Conservation (phyloP, 1,284 basidiomycete genomes). For the Ustilago hordei region DNA sequence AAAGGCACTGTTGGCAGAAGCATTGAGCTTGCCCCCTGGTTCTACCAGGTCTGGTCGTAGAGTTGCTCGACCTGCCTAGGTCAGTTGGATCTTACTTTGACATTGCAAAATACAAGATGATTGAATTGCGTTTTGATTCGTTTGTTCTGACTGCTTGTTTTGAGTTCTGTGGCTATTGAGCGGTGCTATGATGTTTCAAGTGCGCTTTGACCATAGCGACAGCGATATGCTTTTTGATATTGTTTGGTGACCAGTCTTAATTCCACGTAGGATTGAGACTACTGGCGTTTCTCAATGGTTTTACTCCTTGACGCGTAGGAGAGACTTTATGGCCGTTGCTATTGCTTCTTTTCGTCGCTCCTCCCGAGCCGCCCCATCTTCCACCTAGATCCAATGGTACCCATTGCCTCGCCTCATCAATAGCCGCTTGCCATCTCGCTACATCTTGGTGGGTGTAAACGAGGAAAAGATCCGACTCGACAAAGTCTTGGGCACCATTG, state of each 20-base stretch:
- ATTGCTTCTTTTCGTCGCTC: background rate
- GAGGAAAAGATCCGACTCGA: conserved; percentile 48
- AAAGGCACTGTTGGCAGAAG: conserved; percentile 44
- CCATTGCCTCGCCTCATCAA: conserved; percentile 44
- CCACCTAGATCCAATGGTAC: conserved; percentile 25
- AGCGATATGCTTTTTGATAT: conserved; percentile 2
- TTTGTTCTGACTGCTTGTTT: background rate
- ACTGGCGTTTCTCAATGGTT: conserved; percentile 21
- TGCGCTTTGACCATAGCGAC: background rate
- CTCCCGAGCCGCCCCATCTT: conserved; percentile 11
- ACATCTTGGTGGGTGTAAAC: conserved; percentile 39
- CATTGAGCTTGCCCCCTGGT: conserved; percentile 43
- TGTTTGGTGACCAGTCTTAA: background rate
- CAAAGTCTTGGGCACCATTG: conserved; percentile 23
- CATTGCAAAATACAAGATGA: background rate
- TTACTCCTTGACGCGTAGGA: conserved; percentile 2
- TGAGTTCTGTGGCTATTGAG: background rate
- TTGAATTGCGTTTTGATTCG: background rate
- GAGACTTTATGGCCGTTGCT: conserved; percentile 4
- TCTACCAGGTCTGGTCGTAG: conserved; percentile 45
- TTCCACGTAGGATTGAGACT: conserved; percentile 40
- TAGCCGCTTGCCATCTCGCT: conserved; percentile 25
- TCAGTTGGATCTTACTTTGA: background rate
- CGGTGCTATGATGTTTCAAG: background rate
- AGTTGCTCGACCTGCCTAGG: conserved; percentile 14